phyloP scores from a whole-genome alignment of 345 rosid genomes.

The Gossypium bickii region DNA sequence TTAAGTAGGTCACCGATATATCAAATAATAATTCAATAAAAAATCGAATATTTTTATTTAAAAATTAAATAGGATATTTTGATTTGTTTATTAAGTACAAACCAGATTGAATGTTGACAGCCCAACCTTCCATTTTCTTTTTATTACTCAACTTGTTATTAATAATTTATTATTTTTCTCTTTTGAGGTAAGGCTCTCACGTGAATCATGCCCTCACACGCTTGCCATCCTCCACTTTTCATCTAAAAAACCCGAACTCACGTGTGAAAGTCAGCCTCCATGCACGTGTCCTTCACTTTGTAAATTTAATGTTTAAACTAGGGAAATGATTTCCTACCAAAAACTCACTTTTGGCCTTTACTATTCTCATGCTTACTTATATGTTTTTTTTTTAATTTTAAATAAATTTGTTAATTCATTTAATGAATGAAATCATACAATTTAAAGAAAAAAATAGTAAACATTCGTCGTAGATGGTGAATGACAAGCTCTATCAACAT shows the following conservation, averaged over 20 bases:
- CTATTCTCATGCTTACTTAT: neutral
- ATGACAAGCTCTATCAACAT: rapidly evolving
- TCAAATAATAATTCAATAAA: too few relatives aligned
- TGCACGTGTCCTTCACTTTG: constrained; percentile 29
- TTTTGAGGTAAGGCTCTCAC: constrained; percentile 34
- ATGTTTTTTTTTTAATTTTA: too few relatives aligned
- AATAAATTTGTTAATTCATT: too few relatives aligned
- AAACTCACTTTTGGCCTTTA: neutral
- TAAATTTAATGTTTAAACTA: constrained; percentile 1
- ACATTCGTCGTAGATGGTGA: too few relatives aligned
- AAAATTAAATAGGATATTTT: neutral
- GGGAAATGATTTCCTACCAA: neutral
- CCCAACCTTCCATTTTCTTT: neutral
- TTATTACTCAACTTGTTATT: neutral
- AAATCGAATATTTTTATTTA: too few relatives aligned
- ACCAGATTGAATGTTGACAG: constrained; percentile 11
- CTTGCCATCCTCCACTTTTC: constrained; percentile 16
- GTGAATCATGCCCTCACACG: constrained; percentile 59
- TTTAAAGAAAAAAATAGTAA: too few relatives aligned
- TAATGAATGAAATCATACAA: too few relatives aligned
- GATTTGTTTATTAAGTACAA: neutral
- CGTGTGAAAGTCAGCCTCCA: constrained; percentile 39
- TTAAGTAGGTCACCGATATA: too few relatives aligned
- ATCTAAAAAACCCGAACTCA: constrained; percentile 22
- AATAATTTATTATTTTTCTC: neutral